phyloP scores from a whole-genome alignment of 1,139 yeast genomes.

The Diutina pseudorugosa region DNA sequence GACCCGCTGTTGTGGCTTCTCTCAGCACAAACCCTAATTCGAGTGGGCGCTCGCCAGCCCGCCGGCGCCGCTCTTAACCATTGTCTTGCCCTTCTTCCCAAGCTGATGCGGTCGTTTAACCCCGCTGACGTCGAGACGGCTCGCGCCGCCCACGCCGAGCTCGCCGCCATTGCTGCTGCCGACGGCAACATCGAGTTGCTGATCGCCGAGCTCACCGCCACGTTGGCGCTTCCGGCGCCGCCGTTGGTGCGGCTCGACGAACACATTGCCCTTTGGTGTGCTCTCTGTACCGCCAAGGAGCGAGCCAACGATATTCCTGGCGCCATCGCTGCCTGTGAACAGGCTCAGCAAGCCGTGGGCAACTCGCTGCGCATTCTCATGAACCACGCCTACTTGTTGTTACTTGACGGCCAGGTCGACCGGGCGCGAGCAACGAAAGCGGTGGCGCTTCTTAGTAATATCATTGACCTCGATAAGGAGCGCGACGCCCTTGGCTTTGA shows the following conservation, averaged over 20 bases:
- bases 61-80: constrained; percentile 36
- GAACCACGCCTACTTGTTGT: constrained; percentile 34
- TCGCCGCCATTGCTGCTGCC: constrained; percentile 41
- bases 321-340: constrained; percentile 36
- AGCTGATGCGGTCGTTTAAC: constrained; percentile 14
- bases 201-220: constrained; percentile 34
- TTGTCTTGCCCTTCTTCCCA: constrained; percentile 28
- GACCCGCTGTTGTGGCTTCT: constrained; percentile 36
- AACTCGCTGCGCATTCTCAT: constrained; percentile 30
- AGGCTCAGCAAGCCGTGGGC: constrained; percentile 33
- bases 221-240: constrained; percentile 38
- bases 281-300: constrained; percentile 38
- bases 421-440: neutral
- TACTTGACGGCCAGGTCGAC: constrained; percentile 13
- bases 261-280: constrained; percentile 40
- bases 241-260: constrained; percentile 32
- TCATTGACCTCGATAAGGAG: constrained; percentile 2
- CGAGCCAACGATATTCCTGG: constrained; percentile 34
- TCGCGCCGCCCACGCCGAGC: constrained; percentile 39
- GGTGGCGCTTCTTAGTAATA: constrained; percentile 18
- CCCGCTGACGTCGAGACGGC: constrained; percentile 30
- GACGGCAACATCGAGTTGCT: constrained; percentile 37
- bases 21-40: constrained; percentile 32
- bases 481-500: constrained; percentile 13
- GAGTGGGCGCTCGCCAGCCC: constrained; percentile 29